Evolutionary conservation across 352 stramenopile genomes (phyloP).

Genomic region (Globisporangium paroecandrum): DNA sequence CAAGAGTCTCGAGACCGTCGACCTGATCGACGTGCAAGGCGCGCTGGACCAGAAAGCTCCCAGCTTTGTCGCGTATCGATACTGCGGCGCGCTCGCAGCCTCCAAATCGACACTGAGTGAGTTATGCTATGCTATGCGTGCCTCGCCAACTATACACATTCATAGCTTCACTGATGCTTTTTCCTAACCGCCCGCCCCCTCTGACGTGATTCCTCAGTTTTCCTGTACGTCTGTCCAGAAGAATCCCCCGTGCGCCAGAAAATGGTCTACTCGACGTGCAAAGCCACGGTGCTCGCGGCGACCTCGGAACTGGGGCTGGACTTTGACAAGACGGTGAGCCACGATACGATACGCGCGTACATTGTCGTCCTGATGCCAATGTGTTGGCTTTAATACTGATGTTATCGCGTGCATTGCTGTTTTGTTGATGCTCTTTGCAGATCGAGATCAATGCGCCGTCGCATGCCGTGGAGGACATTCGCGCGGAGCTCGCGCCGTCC

Average conservation of each 20-base stretch:
- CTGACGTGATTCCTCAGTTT: conserved; percentile 40
- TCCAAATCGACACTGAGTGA: conserved; percentile 31
- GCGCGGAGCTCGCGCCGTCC: conserved; percentile 42
- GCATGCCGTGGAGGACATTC: conserved; percentile 64
- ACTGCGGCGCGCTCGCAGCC: conserved; percentile 36
- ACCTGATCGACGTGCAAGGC: conserved; percentile 57
- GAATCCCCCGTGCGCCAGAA: conserved; percentile 82
- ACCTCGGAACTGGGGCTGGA: conserved; percentile 56
- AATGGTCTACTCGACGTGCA: conserved; percentile 91
- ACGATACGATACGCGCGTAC: background rate
- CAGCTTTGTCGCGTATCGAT: conserved; percentile 81
- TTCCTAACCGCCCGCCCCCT: background rate
- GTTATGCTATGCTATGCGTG: background rate
- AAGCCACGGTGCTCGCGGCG: conserved; percentile 78
- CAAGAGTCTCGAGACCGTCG: conserved; percentile 73
- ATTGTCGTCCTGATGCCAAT: background rate
- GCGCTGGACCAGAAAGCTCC: conserved; percentile 60
- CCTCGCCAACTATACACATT: background rate
- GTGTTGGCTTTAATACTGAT: background rate
- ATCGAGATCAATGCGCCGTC: conserved; percentile 73
- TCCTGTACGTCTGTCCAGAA: conserved; percentile 90
- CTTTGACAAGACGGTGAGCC: conserved; percentile 62
- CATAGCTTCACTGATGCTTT: background rate
- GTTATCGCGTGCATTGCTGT: background rate
- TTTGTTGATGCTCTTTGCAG: conserved; percentile 18